A percentile compares a stretch with the other conserved stretches of the same genome.
These are phyloP conservation scores for Schoenoplectus tabernaemontani DNA, from an alignment of 202 grass and related monocot genomes.

Conservation along the genomic window DNA sequence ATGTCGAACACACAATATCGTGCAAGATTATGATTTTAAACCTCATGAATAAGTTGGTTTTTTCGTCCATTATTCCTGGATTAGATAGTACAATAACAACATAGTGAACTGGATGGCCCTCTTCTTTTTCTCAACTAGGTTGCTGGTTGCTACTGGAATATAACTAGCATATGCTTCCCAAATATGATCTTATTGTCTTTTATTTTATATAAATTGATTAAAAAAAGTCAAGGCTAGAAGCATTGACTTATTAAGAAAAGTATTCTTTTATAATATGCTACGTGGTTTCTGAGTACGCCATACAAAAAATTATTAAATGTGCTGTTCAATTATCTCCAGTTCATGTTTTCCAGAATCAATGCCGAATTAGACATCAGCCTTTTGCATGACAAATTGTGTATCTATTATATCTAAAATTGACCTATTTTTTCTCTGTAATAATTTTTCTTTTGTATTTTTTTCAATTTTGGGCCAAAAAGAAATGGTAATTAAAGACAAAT, in stretches of 20 bases:
- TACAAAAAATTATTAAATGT: not conserved
- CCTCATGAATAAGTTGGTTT: not conserved
- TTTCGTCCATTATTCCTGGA: not conserved
- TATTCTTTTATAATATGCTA: not conserved
- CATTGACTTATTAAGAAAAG: not conserved
- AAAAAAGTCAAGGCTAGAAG: not conserved
- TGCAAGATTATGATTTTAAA: not conserved
- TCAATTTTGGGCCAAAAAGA: no score
- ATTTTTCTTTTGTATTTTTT: no score
- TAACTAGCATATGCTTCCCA: constrained; percentile 17
- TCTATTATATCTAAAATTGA: no score
- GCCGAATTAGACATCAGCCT: no score
- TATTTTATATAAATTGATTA: not conserved
- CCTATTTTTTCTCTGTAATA: no score
- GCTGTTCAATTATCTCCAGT: not conserved
- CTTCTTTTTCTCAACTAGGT: not conserved
- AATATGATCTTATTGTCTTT: not conserved
- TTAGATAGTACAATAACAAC: not conserved
- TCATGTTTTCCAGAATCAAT: no score
- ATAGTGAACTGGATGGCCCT: not conserved
- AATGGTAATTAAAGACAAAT: no score
- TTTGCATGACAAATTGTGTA: no score
- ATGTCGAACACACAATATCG: no score
- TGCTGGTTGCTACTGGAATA: constrained; percentile 9
- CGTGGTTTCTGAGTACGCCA: not conserved